Evolutionary conservation across 2,329 filamentous ascomycete species (phyloP).

Genomic region (Metarhizium robertsii): DNA sequence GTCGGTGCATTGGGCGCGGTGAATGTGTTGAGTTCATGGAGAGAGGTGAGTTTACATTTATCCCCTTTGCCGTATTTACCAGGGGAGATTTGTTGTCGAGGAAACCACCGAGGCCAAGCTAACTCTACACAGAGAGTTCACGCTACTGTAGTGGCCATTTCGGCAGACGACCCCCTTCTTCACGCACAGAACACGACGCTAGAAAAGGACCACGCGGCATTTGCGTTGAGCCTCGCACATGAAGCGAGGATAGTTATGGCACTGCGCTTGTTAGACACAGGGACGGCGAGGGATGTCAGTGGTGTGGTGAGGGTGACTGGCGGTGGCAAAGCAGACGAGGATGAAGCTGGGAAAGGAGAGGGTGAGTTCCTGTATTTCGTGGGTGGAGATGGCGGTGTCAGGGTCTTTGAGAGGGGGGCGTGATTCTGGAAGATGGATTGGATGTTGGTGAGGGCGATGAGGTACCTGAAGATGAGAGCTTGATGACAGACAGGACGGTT

Average conservation of each 20-base stretch:
- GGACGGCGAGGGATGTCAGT: slow-evolving; percentile 82
- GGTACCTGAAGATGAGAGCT: background rate
- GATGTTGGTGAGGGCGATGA: background rate
- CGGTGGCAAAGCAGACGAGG: slow-evolving; percentile 30
- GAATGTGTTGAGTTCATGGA: slow-evolving; percentile 47
- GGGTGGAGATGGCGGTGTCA: slow-evolving; percentile 66
- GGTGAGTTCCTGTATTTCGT: slow-evolving; percentile 77
- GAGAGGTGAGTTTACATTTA: slow-evolving; percentile 46
- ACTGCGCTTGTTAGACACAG: slow-evolving; percentile 71
- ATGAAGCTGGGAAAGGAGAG: slow-evolving; percentile 23
- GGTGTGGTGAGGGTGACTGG: slow-evolving; percentile 72
- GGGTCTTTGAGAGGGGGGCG: slow-evolving; percentile 71
- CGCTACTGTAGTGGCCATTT: slow-evolving; percentile 55
- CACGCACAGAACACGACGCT: slow-evolving; percentile 51
- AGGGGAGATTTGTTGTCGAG: no score
- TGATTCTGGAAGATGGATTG: slow-evolving; percentile 8
- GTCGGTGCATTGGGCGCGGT: slow-evolving; percentile 37
- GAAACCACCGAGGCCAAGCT: no score
- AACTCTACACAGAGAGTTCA: slow-evolving; percentile 42
- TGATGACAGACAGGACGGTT: background rate
- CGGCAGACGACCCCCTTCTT: slow-evolving; percentile 67
- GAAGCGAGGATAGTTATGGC: slow-evolving; percentile 62
- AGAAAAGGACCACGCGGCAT: slow-evolving; percentile 61
- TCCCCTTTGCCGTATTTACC: background rate
- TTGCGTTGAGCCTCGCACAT: slow-evolving; percentile 66